Conservation (phyloP, 2,329 filamentous ascomycete species). For the Fusarium chlamydosporum region DNA sequence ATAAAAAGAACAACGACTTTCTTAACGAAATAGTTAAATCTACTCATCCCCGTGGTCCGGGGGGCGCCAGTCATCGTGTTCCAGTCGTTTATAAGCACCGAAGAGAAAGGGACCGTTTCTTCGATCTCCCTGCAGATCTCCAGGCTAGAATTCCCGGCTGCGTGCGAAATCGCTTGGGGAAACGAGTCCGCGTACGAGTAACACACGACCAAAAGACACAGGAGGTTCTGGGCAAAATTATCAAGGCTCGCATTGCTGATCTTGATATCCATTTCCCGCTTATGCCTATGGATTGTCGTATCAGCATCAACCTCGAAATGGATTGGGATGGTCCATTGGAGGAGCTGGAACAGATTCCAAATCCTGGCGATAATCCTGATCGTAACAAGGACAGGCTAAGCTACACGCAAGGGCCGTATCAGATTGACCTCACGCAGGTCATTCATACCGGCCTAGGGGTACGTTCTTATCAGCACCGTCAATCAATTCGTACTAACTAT, state of each 20-base stretch:
- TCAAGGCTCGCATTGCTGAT: conserved; percentile 91
- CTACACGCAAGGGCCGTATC: conserved; percentile 89
- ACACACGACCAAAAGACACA: conserved; percentile 81
- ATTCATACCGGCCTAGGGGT: conserved; percentile 64
- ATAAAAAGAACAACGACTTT: conserved; percentile 85
- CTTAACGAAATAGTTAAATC: conserved; percentile 78
- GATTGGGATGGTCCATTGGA: conserved; percentile 79
- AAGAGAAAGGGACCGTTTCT: conserved; percentile 86
- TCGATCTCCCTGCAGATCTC: conserved; percentile 75
- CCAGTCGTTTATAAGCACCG: conserved; percentile 85
- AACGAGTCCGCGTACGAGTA: conserved; percentile 67
- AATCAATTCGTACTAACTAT: conserved; percentile 13
- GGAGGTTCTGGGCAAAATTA: conserved; percentile 82
- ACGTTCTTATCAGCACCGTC: conserved; percentile 41
- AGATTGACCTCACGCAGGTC: conserved; percentile 94
- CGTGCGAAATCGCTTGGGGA: conserved; percentile 71
- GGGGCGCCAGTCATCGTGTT: conserved; percentile 63
- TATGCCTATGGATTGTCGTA: conserved; percentile 86
- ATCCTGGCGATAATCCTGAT: conserved; percentile 64
- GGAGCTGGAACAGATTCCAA: conserved; percentile 63
- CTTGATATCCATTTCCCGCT: conserved; percentile 87
- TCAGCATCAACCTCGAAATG: conserved; percentile 96
- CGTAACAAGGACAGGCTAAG: conserved; percentile 91
- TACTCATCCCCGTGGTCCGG: conserved; percentile 68
- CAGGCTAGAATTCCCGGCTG: conserved; percentile 73